Percentiles rank a stretch among this genome's conserved stretches.
Conservation (phyloP, 139 green algal species). For the Limnomonas spitsbergensis region DNA sequence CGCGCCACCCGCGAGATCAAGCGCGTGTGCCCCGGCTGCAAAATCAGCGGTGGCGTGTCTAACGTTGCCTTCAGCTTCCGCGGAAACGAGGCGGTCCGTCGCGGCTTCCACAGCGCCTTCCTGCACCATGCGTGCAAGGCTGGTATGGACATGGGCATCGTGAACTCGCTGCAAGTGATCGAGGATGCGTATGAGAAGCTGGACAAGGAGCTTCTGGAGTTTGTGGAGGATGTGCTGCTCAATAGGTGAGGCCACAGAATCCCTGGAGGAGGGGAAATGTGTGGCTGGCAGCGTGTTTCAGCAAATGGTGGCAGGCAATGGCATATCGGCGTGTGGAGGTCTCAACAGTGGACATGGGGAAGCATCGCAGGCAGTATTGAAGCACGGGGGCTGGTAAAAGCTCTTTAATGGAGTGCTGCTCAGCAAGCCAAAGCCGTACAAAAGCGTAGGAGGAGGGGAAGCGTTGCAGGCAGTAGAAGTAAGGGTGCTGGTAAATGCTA, state of each 20-base stretch:
- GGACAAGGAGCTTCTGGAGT: conserved; percentile 95
- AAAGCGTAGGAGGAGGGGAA: too few species aligned
- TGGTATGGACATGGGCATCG: conserved; percentile 99
- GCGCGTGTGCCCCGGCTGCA: conserved; percentile 88
- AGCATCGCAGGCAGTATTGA: too few species aligned
- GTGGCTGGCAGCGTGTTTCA: too few species aligned
- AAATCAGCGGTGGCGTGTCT: conserved; percentile 94
- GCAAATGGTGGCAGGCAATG: too few species aligned
- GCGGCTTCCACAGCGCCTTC: conserved; percentile 92
- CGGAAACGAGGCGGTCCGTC: conserved; percentile 92
- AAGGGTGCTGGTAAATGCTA: too few species aligned
- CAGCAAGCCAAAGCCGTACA: too few species aligned
- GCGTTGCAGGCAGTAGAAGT: too few species aligned
- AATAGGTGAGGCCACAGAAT: conserved; percentile 77
- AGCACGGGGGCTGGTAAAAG: too few species aligned
- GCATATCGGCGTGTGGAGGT: too few species aligned
- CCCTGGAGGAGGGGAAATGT: too few species aligned
- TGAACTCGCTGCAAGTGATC: conserved; percentile 89
- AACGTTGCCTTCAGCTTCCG: conserved; percentile 99
- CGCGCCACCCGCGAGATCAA: conserved; percentile 92
- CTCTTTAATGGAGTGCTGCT: too few species aligned
- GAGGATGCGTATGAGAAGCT: conserved; percentile 94
- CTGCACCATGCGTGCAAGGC: conserved; percentile 90
- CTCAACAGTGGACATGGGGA: too few species aligned
- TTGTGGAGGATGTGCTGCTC: conserved; percentile 95